Evolutionary conservation across 1,284 basidiomycete genomes (phyloP).

Genomic region (Malassezia cuniculi): DNA sequence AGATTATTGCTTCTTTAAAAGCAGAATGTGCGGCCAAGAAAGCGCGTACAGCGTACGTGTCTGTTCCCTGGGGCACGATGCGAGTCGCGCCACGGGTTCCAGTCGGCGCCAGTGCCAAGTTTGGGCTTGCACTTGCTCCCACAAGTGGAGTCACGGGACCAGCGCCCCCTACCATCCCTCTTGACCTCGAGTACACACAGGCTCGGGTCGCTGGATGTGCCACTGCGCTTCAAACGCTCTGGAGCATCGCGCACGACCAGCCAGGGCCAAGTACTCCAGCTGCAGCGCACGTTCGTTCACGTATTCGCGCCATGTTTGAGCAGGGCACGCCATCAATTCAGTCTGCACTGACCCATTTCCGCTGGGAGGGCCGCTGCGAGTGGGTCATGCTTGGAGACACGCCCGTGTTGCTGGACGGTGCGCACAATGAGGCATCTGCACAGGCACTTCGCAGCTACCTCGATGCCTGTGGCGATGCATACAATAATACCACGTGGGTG

Average conservation of each 20-base stretch:
- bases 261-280: neutral
- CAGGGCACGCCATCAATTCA: slow-evolving; percentile 16
- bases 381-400: slow-evolving; percentile 50
- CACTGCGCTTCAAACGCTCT: slow-evolving; percentile 38
- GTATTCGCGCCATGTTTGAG: slow-evolving; percentile 28
- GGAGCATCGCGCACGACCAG: slow-evolving; percentile 33
- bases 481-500: slow-evolving; percentile 24
- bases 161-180: no score
- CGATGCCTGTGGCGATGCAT: slow-evolving; percentile 34
- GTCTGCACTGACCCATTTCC: slow-evolving; percentile 13
- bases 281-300: slow-evolving; percentile 22
- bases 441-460: slow-evolving; percentile 61
- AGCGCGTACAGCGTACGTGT: no score
- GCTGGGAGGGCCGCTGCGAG: slow-evolving; percentile 74
- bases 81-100: no score
- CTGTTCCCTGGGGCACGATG: no score
- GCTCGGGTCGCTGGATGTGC: slow-evolving; percentile 26
- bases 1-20: no score
- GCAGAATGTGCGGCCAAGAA: no score
- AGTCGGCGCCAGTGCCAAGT: no score
- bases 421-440: slow-evolving; percentile 82
- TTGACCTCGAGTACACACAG: slow-evolving; percentile 22
- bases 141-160: no score
- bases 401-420: slow-evolving; percentile 65
- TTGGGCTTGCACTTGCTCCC: no score